phyloP scores from a whole-genome alignment of 352 stramenopile species.

The Pythium phragmiticola region DNA sequence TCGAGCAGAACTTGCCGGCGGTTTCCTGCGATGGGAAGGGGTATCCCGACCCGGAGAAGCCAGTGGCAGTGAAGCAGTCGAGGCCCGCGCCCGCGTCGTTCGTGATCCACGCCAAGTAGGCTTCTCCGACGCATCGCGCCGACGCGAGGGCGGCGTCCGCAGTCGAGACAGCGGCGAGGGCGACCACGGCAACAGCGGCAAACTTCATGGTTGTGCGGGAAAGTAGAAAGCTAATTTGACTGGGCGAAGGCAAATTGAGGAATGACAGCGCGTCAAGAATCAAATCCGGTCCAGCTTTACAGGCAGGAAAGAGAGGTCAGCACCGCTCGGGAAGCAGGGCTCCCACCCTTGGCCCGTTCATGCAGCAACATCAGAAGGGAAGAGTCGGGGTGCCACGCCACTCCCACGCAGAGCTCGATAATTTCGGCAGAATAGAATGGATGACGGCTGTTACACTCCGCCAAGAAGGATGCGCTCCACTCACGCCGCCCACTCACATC shows the following conservation, averaged over 20 bases:
- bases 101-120: background rate
- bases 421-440: too few species aligned
- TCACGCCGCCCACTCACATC: too few species aligned
- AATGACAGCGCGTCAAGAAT: background rate
- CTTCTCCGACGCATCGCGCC: background rate
- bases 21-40: background rate
- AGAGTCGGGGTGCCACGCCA: too few species aligned
- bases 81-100: background rate
- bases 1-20: constrained; percentile 6
- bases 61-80: background rate
- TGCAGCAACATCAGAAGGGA: too few species aligned
- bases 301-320: background rate
- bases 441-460: too few species aligned
- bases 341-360: background rate
- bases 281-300: background rate
- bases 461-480: too few species aligned
- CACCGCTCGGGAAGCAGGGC: background rate
- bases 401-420: too few species aligned
- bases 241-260: constrained; percentile 20
- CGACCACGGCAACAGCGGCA: constrained; percentile 2
- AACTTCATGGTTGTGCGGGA: constrained; percentile 16
- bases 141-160: background rate
- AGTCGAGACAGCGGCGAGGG: background rate
- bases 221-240: constrained; percentile 15
- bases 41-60: constrained; percentile 9